Base-by-base conservation (phyloP, 768 basidiomycete genomes). In the Xerocomellus chrysenteron region DNA sequence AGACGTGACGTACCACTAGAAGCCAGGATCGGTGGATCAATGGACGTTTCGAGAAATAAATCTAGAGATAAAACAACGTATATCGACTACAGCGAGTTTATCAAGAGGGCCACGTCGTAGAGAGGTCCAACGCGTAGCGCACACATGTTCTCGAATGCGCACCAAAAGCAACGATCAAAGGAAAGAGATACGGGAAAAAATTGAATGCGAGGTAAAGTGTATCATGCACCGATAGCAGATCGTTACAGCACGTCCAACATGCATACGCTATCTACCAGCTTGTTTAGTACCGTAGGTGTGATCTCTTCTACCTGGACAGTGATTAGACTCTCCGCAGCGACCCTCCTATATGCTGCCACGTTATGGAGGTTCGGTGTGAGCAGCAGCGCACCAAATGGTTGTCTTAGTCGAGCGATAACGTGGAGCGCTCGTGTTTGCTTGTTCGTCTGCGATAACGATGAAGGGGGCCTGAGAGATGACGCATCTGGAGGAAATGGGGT, bases 91-190 rank as follows among this genome's bases (percentile, higher is more conserved):
- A 26, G 26, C 26, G 26, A 26, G 26, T 26, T 26, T 26, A 26
- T 26, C 26, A 26, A 26, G 26, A 26, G 26, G 26, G 26, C 26
- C 26, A n/a, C n/a, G n/a, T n/a, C n/a, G n/a, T n/a, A n/a, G n/a
- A n/a, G n/a, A 26, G 26, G 26, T 26, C 26, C 26, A 5, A 5
- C 26, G 26, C 5, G 26, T 5, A 5, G 26, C 26, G 5, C 26
- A 26, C 3, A 5, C 26, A 26, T 5, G 26, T 26, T 26, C 26
- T 26, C 5, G 26, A 26, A 5, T 26, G 3, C n/a, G n/a, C n/a
- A n/a, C n/a, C n/a, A n/a, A n/a, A n/a, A n/a, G n/a, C n/a, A 2
- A 36, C 6, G 6, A 0, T 0, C 14, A 14, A 26, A 5, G 26
- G 5, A 26, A 5, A 26, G 26, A 26, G 3, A 26, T 26, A 5